Conservation (phyloP, 2,329 filamentous ascomycete species). For the Penicillium oxalicum region DNA sequence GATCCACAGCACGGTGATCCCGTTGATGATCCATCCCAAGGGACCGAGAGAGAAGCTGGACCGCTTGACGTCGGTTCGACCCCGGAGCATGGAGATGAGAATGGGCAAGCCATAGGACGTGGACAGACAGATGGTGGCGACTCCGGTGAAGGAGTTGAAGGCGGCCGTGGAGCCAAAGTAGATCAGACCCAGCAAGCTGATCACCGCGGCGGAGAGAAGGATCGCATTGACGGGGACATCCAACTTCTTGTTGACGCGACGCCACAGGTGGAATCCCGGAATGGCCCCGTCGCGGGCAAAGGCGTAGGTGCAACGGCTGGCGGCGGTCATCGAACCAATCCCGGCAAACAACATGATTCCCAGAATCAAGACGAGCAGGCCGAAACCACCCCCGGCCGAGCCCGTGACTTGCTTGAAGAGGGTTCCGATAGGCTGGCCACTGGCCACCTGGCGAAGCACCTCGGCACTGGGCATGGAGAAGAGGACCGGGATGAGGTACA, state of each 20-base stretch:
- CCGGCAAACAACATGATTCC: conserved; percentile 74
- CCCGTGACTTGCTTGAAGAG: conserved; percentile 72
- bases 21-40: conserved; percentile 64
- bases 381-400: conserved; percentile 66
- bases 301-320: conserved; percentile 68
- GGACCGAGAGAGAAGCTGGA: conserved; percentile 64
- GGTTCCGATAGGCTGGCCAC: conserved; percentile 68
- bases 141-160: conserved; percentile 73
- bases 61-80: conserved; percentile 59
- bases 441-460: conserved; percentile 58
- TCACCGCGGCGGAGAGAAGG: conserved; percentile 60
- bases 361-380: conserved; percentile 67
- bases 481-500: conserved; percentile 67
- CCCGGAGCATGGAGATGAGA: conserved; percentile 61
- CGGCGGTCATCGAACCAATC: conserved; percentile 66
- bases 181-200: conserved; percentile 67
- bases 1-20: conserved; percentile 65
- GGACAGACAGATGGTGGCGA: conserved; percentile 71
- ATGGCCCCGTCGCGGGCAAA: conserved; percentile 72
- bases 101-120: conserved; percentile 72
- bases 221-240: conserved; percentile 67
- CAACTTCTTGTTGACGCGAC: conserved; percentile 57
- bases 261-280: conserved; percentile 62
- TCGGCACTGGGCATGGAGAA: conserved; percentile 67
- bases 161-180: conserved; percentile 73